phyloP scores from a whole-genome alignment of 306 rosid species.

The Fagus crenata region DNA sequence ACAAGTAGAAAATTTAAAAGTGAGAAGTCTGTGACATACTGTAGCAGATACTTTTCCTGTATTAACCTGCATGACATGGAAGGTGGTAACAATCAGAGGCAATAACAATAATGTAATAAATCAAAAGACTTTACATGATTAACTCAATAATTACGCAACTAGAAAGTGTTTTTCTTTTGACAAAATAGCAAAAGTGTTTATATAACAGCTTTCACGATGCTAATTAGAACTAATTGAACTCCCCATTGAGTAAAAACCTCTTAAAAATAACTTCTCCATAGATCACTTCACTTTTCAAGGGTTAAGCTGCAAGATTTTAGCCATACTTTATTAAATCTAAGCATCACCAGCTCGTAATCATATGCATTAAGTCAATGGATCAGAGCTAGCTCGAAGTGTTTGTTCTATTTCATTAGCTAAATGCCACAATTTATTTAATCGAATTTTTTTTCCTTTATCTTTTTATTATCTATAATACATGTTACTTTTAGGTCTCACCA shows the following conservation, averaged over 20 bases:
- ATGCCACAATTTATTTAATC: background rate
- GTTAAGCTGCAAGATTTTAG: background rate
- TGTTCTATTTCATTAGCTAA: background rate
- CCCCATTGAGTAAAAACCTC: background rate
- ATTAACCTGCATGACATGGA: constrained; percentile 55
- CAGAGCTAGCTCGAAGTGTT: background rate
- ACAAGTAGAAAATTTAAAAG: constrained; percentile 22
- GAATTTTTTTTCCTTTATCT: no score
- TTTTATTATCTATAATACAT: no score
- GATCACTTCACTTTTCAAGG: background rate
- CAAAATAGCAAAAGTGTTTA: background rate
- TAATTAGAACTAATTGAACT: background rate
- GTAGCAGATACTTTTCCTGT: constrained; percentile 79
- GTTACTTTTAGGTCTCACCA: no score
- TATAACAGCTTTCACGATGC: background rate
- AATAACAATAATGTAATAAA: background rate
- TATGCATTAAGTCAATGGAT: background rate
- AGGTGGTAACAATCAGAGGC: constrained; percentile 25
- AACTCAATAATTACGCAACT: background rate
- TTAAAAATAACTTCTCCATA: background rate
- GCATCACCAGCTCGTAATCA: background rate
- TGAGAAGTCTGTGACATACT: constrained; percentile 43
- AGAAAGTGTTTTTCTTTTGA: background rate
- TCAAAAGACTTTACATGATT: background rate
- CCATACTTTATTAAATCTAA: background rate